phyloP scores from a whole-genome alignment of 2,329 filamentous ascomycete species.

The Boeremia lycopersici region DNA sequence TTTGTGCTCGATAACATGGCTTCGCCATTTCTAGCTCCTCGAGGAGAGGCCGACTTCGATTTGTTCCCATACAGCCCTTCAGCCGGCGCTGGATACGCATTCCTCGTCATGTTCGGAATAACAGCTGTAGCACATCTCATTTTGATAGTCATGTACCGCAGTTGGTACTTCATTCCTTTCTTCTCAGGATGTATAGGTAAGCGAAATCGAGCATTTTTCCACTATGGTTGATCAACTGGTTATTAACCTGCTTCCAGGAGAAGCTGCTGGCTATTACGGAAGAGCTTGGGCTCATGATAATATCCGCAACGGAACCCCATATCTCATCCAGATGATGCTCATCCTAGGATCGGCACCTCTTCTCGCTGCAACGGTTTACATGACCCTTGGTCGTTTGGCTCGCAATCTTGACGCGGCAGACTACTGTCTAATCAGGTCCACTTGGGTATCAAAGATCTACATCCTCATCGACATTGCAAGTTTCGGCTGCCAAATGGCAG shows the following conservation, averaged over 20 bases:
- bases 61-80: conserved; percentile 26
- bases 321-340: conserved; percentile 53
- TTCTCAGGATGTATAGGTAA: conserved; percentile 59
- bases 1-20: too few relatives aligned
- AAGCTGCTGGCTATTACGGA: conserved; percentile 27
- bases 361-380: conserved; percentile 59
- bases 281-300: conserved; percentile 21
- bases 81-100: conserved; percentile 17
- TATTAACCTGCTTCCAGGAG: conserved; percentile 12
- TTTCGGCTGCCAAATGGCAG: conserved; percentile 25
- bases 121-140: conserved; percentile 13
- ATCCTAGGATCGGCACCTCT: conserved; percentile 55
- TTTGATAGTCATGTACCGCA: conserved; percentile 15
- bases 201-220: background rate
- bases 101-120: conserved; percentile 22
- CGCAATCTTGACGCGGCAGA: conserved; percentile 46
- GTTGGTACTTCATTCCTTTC: conserved; percentile 60
- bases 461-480: conserved; percentile 28
- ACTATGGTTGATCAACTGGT: background rate
- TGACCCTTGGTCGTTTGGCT: conserved; percentile 55
- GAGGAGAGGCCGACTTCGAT: conserved; percentile 12
- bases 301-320: conserved; percentile 31
- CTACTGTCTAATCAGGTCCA: conserved; percentile 46
- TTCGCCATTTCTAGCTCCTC: too few relatives aligned
- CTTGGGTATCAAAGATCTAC: conserved; percentile 35